A percentile compares a stretch with the other conserved stretches of the same genome.
phyloP scores from a whole-genome alignment of 805 yeast species.

The Ogataea degrootiae region DNA sequence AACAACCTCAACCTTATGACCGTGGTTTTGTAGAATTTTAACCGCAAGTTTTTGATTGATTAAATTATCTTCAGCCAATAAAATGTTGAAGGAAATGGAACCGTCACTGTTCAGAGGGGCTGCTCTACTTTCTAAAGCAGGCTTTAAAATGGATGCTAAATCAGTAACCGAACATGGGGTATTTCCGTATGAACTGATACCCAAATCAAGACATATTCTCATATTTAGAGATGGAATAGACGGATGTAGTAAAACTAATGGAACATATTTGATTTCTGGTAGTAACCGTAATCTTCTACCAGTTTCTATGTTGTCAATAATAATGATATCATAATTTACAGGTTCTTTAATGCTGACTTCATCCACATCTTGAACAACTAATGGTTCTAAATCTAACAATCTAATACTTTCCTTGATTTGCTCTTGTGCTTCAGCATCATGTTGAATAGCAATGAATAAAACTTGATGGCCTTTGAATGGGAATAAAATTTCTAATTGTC shows the following conservation, averaged over 20 bases:
- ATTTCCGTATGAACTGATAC: constrained; percentile 83
- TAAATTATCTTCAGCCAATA: constrained; percentile 82
- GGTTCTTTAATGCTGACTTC: constrained; percentile 56
- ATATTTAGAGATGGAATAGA: constrained; percentile 72
- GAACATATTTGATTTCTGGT: constrained; percentile 79
- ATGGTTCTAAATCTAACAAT: constrained; percentile 58
- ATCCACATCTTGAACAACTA: constrained; percentile 45
- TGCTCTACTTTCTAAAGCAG: constrained; percentile 79
- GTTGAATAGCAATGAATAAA: constrained; percentile 64
- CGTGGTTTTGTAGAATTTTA: constrained; percentile 77
- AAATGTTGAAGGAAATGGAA: constrained; percentile 64
- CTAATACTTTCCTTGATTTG: constrained; percentile 47
- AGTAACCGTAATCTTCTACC: constrained; percentile 65
- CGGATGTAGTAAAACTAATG: constrained; percentile 73
- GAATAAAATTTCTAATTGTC: constrained; percentile 62
- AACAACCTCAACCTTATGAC: constrained; percentile 78
- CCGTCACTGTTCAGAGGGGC: constrained; percentile 79
- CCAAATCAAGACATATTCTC: constrained; percentile 78
- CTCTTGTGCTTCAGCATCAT: constrained; percentile 44
- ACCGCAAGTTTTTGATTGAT: constrained; percentile 88
- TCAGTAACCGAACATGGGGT: constrained; percentile 82
- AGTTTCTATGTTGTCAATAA: constrained; percentile 73
- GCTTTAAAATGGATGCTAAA: constrained; percentile 75
- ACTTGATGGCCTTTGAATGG: constrained; percentile 72
- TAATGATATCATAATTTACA: constrained; percentile 69